These are phyloP conservation scores for Uronychia binucleata DNA, from an alignment of 73 alveolate genomes.

Conservation along the genomic window DNA sequence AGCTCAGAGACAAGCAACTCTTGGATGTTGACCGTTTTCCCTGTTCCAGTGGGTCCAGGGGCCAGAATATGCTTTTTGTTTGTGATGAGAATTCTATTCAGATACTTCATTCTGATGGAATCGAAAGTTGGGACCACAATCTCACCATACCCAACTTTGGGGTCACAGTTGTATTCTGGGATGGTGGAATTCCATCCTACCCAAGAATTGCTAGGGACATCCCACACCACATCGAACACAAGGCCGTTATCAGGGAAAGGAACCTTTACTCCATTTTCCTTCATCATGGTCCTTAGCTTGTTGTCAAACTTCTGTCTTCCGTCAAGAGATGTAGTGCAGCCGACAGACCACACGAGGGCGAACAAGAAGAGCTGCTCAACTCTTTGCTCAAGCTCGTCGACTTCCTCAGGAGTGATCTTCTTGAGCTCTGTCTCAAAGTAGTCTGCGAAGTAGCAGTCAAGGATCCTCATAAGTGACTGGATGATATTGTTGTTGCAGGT, in stretches of 20 bases:
- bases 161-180: constrained; percentile 73
- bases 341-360: constrained; percentile 19
- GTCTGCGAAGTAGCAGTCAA: constrained; percentile 87
- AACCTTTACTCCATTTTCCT: constrained; percentile 21
- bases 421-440: constrained; percentile 84
- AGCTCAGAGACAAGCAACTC: constrained; percentile 78
- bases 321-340: constrained; percentile 16
- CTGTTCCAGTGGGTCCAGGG: constrained; percentile 97
- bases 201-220: constrained; percentile 77
- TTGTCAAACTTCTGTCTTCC: constrained; percentile 32
- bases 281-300: constrained; percentile 57
- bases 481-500: constrained; percentile 88
- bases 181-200: constrained; percentile 79
- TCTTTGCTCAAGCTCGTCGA: constrained; percentile 84
- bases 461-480: constrained; percentile 77
- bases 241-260: constrained; percentile 89
- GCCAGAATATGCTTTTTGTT: constrained; percentile 87
- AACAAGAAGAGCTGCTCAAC: constrained; percentile 64
- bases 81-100: constrained; percentile 69
- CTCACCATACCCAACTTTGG: constrained; percentile 75
- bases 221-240: constrained; percentile 83
- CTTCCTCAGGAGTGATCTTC: constrained; percentile 83
- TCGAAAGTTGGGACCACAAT: constrained; percentile 92
- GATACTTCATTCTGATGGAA: constrained; percentile 84
- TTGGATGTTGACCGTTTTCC: constrained; percentile 88